A percentile compares a stretch with the other conserved stretches of the same genome.
These are phyloP conservation scores for Malassezia slooffiae DNA, from an alignment of 1,284 basidiomycete species.

Conservation along the genomic window DNA sequence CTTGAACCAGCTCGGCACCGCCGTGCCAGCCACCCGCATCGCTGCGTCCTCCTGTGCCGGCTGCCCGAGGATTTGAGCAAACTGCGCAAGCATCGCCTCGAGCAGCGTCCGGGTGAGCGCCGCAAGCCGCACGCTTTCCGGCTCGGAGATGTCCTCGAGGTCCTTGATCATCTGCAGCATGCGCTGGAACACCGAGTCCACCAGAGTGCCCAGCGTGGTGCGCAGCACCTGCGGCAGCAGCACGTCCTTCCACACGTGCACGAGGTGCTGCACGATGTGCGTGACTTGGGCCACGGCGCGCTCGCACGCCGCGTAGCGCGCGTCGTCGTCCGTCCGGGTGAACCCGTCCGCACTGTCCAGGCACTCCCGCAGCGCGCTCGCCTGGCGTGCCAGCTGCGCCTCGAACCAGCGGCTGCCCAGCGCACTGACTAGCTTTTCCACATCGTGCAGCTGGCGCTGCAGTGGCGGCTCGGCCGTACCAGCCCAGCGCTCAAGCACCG, in stretches of 20 bases:
- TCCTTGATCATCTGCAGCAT: conserved; percentile 66
- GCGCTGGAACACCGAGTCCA: conserved; percentile 60
- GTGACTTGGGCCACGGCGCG: conserved; percentile 59
- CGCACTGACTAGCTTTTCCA: conserved; percentile 20
- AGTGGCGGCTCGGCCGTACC: conserved; percentile 3
- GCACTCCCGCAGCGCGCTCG: conserved; percentile 49
- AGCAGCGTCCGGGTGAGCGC: conserved; percentile 68
- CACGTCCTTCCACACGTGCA: conserved; percentile 62
- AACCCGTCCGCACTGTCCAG: conserved; percentile 63
- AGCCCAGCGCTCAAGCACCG: no score
- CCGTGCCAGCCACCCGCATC: conserved; percentile 67
- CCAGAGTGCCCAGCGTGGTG: conserved; percentile 57
- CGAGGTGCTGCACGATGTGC: conserved; percentile 58
- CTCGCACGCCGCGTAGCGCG: conserved; percentile 67
- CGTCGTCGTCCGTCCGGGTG: conserved; percentile 60
- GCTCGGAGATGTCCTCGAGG: conserved; percentile 77
- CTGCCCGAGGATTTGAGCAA: not conserved
- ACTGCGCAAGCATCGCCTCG: conserved; percentile 50
- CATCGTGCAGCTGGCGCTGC: conserved; percentile 17
- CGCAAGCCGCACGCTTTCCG: conserved; percentile 72
- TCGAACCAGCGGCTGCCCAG: conserved; percentile 28
- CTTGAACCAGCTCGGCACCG: conserved; percentile 50
- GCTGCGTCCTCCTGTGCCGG: not conserved
- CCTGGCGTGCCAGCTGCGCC: conserved; percentile 47
- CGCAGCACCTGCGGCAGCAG: conserved; percentile 31